phyloP scores from a whole-genome alignment of 2,329 filamentous ascomycete species.

The Scytalidium sp. region DNA sequence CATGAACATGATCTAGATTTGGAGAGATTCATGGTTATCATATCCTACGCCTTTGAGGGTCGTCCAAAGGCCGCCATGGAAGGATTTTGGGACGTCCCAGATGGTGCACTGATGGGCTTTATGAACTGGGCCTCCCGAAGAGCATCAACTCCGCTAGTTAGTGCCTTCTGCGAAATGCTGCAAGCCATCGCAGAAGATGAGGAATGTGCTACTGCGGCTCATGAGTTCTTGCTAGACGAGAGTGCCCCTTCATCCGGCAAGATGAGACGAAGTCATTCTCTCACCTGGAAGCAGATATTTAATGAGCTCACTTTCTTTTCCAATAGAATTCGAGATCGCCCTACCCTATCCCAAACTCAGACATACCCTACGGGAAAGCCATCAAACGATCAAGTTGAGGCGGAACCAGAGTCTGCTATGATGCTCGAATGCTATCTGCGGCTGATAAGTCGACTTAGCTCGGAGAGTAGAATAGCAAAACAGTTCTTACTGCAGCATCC shows the following conservation, averaged over 20 bases:
- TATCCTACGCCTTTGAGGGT: conserved; percentile 86
- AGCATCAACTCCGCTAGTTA: conserved; percentile 92
- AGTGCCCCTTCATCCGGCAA: conserved; percentile 70
- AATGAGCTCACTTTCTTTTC: conserved; percentile 85
- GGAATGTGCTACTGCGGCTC: conserved; percentile 78
- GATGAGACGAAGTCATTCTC: conserved; percentile 75
- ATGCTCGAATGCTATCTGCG: conserved; percentile 95
- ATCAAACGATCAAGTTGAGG: conserved; percentile 66
- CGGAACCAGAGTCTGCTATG: conserved; percentile 88
- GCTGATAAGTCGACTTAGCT: conserved; percentile 77
- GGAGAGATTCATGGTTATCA: conserved; percentile 87
- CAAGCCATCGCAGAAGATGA: conserved; percentile 82
- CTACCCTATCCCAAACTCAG: conserved; percentile 50
- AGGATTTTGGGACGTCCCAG: conserved; percentile 87
- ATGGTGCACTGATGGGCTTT: conserved; percentile 92
- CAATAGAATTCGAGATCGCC: conserved; percentile 71
- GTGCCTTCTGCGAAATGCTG: conserved; percentile 95
- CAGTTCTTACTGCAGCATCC: conserved; percentile 67
- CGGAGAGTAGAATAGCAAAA: conserved; percentile 69
- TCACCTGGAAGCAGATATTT: conserved; percentile 93
- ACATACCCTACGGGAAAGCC: conserved; percentile 59
- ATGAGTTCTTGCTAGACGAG: conserved; percentile 88
- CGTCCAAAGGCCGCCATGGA: conserved; percentile 75
- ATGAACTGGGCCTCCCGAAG: conserved; percentile 95
- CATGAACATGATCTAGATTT: conserved; percentile 71